Evolutionary conservation across 1,284 basidiomycete species (phyloP).

Genomic region (Fomitopsis betulina): DNA sequence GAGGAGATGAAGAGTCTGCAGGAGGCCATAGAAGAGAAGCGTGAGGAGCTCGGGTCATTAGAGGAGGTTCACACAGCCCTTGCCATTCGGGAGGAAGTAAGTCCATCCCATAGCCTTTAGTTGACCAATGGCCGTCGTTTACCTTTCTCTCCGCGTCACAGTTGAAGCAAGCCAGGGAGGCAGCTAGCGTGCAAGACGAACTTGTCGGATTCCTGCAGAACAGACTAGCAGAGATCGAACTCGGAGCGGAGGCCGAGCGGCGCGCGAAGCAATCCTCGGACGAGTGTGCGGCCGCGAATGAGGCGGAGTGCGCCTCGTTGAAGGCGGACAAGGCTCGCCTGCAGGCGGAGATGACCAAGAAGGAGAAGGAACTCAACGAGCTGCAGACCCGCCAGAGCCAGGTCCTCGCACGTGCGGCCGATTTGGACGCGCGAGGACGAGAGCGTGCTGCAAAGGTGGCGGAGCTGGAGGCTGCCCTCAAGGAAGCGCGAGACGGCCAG

Average conservation of each 20-base stretch:
- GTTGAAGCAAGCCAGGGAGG: not conserved
- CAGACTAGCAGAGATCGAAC: not conserved
- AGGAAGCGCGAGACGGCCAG: not conserved
- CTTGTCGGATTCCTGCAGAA: not conserved
- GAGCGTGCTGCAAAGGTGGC: not conserved
- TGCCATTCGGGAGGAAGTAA: not conserved
- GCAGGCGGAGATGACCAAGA: not conserved
- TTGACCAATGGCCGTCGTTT: not conserved
- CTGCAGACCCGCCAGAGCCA: not conserved
- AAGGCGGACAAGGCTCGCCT: not conserved
- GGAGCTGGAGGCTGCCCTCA: not conserved
- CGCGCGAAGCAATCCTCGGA: not conserved
- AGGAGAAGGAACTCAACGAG: not conserved
- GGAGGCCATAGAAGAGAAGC: constrained; percentile 1
- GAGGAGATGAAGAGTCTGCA: not conserved
- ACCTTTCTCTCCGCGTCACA: not conserved
- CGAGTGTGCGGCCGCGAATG: not conserved
- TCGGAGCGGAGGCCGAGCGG: not conserved
- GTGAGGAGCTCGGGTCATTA: not conserved
- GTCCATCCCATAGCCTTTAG: too few species aligned
- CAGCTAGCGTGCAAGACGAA: not conserved
- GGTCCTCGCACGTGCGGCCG: not conserved
- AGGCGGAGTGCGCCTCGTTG: not conserved
- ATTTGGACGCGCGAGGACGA: not conserved
- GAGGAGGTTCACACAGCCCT: not conserved